These are phyloP conservation scores for Talaromyces sp. DNA, from an alignment of 2,329 filamentous ascomycete genomes.

Conservation along the genomic window DNA sequence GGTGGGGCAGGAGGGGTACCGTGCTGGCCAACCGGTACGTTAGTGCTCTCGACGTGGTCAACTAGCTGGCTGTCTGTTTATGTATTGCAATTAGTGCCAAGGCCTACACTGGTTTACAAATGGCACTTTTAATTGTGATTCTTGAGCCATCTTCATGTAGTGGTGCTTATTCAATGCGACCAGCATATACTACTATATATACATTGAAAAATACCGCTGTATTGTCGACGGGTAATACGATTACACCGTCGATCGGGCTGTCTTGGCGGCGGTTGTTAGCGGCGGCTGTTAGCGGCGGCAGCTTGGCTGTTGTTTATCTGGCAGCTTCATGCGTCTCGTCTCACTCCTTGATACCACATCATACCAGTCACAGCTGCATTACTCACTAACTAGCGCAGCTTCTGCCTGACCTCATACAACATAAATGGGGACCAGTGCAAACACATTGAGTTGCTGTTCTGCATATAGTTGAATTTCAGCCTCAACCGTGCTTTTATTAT, in stretches of 20 bases:
- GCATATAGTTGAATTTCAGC: constrained; percentile 33
- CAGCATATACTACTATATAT: background rate
- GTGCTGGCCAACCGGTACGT: background rate
- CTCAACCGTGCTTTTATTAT: constrained; percentile 27
- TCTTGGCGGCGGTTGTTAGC: constrained; percentile 7
- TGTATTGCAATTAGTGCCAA: background rate
- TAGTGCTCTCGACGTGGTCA: background rate
- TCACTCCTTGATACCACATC: background rate
- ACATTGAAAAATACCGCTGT: background rate
- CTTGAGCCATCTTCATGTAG: background rate
- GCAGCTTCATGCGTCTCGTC: constrained; percentile 15
- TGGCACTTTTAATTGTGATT: background rate
- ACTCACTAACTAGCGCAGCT: constrained; percentile 8
- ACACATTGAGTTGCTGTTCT: constrained; percentile 22
- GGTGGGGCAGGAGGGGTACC: constrained; percentile 21
- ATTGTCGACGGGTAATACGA: background rate
- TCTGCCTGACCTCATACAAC: constrained; percentile 22
- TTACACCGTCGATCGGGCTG: background rate
- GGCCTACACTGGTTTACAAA: background rate
- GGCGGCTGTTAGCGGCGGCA: constrained; percentile 9
- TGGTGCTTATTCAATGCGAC: background rate
- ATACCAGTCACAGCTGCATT: background rate
- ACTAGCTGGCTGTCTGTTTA: background rate
- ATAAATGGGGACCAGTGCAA: constrained; percentile 35
- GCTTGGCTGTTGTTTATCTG: constrained; percentile 19